These are phyloP conservation scores for Schwanniomyces polymorphus DNA, from an alignment of 805 yeast species.

Conservation along the genomic window DNA sequence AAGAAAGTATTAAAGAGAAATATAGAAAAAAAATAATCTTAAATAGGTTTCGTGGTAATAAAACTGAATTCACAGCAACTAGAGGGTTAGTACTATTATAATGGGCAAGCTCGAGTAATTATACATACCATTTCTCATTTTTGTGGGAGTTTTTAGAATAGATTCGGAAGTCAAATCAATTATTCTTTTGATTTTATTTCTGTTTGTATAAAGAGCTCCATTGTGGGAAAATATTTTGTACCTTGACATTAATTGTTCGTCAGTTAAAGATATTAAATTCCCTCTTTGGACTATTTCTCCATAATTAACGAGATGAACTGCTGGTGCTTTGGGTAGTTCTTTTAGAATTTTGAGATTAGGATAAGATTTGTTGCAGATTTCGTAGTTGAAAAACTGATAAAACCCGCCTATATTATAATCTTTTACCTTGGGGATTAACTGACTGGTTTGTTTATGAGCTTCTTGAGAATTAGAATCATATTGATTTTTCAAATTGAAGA, in stretches of 20 bases:
- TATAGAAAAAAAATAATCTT: background rate
- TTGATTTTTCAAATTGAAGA: conserved; percentile 42
- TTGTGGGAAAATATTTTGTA: conserved; percentile 43
- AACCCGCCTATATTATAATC: conserved; percentile 10
- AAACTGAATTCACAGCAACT: background rate
- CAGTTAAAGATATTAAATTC: conserved; percentile 44
- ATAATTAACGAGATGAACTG: conserved; percentile 41
- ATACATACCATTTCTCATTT: background rate
- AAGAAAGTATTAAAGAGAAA: background rate
- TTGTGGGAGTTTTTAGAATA: background rate
- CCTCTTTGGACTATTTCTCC: conserved; percentile 56
- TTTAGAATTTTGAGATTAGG: conserved; percentile 37
- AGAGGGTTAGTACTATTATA: background rate
- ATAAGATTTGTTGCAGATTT: conserved; percentile 33
- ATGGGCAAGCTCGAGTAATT: background rate
- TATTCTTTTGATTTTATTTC: conserved; percentile 18
- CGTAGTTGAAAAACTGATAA: conserved; percentile 16
- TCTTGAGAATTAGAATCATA: conserved; percentile 35
- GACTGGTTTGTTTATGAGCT: conserved; percentile 19
- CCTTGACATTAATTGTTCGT: conserved; percentile 42
- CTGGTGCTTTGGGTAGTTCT: conserved; percentile 47
- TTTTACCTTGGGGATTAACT: conserved; percentile 12
- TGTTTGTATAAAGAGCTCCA: conserved; percentile 35
- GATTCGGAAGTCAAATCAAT: conserved; percentile 14
- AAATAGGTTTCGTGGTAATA: background rate